phyloP scores from a whole-genome alignment of 2,329 filamentous ascomycete species.

The Colletotrichum gloeosporioides region DNA sequence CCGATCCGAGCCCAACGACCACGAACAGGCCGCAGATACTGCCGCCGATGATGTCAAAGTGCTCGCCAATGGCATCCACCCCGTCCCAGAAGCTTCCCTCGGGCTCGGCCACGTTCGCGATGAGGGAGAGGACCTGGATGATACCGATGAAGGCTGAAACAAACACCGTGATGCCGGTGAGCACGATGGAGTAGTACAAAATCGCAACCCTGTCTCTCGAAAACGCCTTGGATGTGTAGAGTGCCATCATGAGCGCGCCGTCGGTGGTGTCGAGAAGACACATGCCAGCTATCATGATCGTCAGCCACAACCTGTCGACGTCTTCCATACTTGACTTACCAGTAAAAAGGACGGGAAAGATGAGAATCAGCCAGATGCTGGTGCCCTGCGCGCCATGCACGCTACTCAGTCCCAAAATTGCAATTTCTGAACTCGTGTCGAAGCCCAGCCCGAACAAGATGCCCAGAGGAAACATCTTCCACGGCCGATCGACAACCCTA shows the following conservation, averaged over 20 bases:
- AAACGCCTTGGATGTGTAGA: constrained; percentile 84
- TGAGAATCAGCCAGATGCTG: constrained; percentile 90
- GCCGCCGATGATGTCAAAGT: constrained; percentile 87
- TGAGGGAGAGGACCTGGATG: constrained; percentile 81
- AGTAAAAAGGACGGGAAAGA: constrained; percentile 91
- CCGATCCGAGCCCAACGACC: constrained; percentile 74
- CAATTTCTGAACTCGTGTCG: constrained; percentile 94
- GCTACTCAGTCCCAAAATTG: constrained; percentile 86
- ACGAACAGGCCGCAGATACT: constrained; percentile 87
- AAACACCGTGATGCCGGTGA: constrained; percentile 82
- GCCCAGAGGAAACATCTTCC: constrained; percentile 96
- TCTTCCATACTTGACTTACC: constrained; percentile 47
- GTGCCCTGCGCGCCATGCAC: constrained; percentile 87
- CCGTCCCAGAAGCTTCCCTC: constrained; percentile 89
- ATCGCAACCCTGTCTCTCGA: constrained; percentile 86
- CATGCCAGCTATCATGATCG: constrained; percentile 73
- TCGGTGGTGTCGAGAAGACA: constrained; percentile 92
- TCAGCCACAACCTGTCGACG: background rate
- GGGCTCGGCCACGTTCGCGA: constrained; percentile 77
- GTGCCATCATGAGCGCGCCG: constrained; percentile 91
- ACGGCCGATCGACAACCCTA: constrained; percentile 74
- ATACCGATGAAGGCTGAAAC: constrained; percentile 87
- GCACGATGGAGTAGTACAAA: constrained; percentile 89
- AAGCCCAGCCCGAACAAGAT: constrained; percentile 92
- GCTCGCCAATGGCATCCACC: constrained; percentile 75